Base-by-base conservation (phyloP, 2,329 filamentous ascomycete species). In the Aspergillus sp. region DNA sequence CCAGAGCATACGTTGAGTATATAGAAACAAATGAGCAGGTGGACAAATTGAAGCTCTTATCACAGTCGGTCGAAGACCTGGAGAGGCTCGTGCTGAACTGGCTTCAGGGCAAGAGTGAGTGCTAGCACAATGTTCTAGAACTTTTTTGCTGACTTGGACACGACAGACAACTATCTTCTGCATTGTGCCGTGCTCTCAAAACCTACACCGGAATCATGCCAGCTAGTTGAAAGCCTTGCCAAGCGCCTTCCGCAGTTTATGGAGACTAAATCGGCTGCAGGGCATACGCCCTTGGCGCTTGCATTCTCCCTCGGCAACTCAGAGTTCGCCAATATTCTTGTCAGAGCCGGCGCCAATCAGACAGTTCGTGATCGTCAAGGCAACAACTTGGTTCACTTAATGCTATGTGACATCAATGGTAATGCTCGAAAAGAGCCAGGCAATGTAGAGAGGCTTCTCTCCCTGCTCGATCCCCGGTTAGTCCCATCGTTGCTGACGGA, bases 271-370 rank as follows among this genome's bases (percentile, higher is more conserved):
- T 74, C 70, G 1, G 32, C 52, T 2, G 62, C 62, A 17, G 75
- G 73, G 17, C 66, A 71, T 1, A 93, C 90, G 0, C 91, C 91
- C 1, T 80, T 96, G 1, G 82, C 87, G 58, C 72, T 91, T 9
- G 90, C 91, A 1, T 89, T 87, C 63, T 76, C 80, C 2, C 76
- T 85, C 3, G 71, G 67, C 36, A 67, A 67, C 5, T 38, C 63
- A 8, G 64, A 59, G 15, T 72, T 69, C 32, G 74, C 84, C 15
- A 84, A 85, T 67, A 78, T 86, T 0, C 81, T 96, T 38, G 81
- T 94, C 54, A 78, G 82, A 1, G 85, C 84, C 25, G 90, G 89
- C 3, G 90, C 90, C 2, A 86, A 95, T 69, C 88, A 91, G 69
- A 85, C 85, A 1, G 78, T 78, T 36, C 87, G 87, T 23, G 88